These are phyloP conservation scores for Saturnispora besseyi DNA, from an alignment of 805 yeast genomes.

Conservation along the genomic window DNA sequence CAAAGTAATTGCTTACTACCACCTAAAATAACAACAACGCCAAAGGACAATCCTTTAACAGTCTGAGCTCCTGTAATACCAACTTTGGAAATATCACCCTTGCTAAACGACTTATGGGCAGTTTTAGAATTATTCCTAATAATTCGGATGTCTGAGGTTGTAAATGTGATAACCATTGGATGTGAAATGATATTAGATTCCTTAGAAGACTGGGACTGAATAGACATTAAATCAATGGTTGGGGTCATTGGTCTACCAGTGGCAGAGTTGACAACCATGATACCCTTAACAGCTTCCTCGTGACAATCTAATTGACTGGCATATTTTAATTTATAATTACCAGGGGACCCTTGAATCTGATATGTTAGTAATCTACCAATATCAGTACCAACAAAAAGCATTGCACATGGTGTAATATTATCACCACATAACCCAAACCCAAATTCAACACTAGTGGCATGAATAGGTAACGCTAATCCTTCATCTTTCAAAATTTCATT, in stretches of 20 bases:
- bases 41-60: constrained; percentile 18
- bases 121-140: constrained; percentile 52
- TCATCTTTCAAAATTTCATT: constrained; percentile 25
- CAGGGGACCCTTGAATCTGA: constrained; percentile 56
- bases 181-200: constrained; percentile 43
- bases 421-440: constrained; percentile 54
- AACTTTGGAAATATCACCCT: constrained; percentile 35
- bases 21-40: constrained; percentile 25
- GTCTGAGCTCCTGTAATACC: constrained; percentile 41
- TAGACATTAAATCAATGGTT: constrained; percentile 39
- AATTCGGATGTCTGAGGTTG: constrained; percentile 54
- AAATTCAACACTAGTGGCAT: constrained; percentile 59
- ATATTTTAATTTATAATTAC: constrained; percentile 50
- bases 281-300: constrained; percentile 41
- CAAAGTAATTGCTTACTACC: constrained; percentile 20
- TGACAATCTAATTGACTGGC: constrained; percentile 41
- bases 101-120: constrained; percentile 54
- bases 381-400: constrained; percentile 68
- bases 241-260: constrained; percentile 64
- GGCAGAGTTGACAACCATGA: constrained; percentile 50
- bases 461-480: constrained; percentile 22
- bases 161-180: constrained; percentile 50
- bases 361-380: constrained; percentile 61
- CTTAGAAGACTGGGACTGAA: constrained; percentile 5
- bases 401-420: constrained; percentile 37